Conservation (phyloP, 805 yeast genomes). For the Starmerella riodocensis region DNA sequence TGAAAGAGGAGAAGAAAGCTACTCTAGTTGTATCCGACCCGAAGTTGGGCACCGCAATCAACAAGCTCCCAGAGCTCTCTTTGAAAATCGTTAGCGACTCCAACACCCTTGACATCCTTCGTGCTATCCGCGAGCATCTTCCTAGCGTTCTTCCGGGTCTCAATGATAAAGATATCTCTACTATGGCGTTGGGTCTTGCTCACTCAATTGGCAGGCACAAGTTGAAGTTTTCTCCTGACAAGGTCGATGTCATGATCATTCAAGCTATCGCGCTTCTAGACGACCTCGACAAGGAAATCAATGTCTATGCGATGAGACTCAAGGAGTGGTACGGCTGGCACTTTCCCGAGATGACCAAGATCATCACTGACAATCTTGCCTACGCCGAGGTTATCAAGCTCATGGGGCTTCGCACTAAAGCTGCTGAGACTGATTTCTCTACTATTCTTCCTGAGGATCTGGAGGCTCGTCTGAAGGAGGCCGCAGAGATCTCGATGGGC, state of each 20-base stretch:
- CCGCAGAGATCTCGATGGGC: conserved; percentile 99
- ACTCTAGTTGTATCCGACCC: conserved; percentile 87
- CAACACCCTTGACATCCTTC: conserved; percentile 82
- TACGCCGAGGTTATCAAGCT: conserved; percentile 85
- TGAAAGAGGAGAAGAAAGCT: conserved; percentile 46
- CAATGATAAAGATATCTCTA: conserved; percentile 66
- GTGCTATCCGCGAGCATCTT: conserved; percentile 87
- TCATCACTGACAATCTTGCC: conserved; percentile 89
- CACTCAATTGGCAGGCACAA: conserved; percentile 98
- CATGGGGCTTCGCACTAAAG: conserved; percentile 90
- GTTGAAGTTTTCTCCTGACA: conserved; percentile 93
- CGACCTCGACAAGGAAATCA: conserved; percentile 92
- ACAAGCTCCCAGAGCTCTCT: conserved; percentile 74
- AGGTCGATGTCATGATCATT: conserved; percentile 97
- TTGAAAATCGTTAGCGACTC: conserved; percentile 87
- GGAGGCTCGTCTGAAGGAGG: conserved; percentile 82
- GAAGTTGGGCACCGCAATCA: conserved; percentile 89
- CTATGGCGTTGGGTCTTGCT: conserved; percentile 96
- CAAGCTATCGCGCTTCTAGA: conserved; percentile 96
- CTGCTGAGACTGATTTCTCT: conserved; percentile 78
- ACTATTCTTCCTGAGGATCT: conserved; percentile 84
- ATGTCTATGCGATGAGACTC: conserved; percentile 97
- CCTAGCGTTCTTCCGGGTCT: conserved; percentile 93
- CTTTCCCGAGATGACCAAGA: conserved; percentile 97
- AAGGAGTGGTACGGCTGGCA: conserved; percentile 99